A percentile compares a stretch with the other conserved stretches of the same genome.
phyloP scores from a whole-genome alignment of 345 rosid species.

The Dipteronia sinensis region DNA sequence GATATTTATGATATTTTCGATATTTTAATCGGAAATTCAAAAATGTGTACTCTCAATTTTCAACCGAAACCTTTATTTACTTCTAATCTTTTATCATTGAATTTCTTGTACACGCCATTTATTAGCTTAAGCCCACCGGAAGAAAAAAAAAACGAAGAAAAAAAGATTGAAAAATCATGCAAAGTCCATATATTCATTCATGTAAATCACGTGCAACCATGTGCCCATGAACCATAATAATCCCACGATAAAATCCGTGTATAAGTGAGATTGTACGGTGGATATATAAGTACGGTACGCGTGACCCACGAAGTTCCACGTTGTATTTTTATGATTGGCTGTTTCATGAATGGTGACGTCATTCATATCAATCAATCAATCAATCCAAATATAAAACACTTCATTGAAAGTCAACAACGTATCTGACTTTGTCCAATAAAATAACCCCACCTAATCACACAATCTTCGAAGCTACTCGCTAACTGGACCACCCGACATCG shows the following conservation, averaged over 20 bases:
- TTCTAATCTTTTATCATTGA: no score
- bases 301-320: conserved; percentile 20
- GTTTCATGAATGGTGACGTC: not conserved
- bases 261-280: no score
- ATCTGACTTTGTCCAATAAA: conserved; percentile 28
- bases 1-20: no score
- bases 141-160: not conserved
- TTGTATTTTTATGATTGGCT: not conserved
- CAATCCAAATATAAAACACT: not conserved
- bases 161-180: not conserved
- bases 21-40: no score
- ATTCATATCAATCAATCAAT: not conserved
- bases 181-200: no score
- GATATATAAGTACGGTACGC: conserved; percentile 17
- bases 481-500: not conserved
- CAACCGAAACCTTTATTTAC: no score
- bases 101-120: not conserved
- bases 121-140: not conserved
- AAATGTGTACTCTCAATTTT: no score
- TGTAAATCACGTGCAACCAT: not conserved
- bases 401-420: conserved; percentile 50
- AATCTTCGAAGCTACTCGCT: conserved; percentile 19
- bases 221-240: not conserved
- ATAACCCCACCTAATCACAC: not conserved
- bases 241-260: no score